Evolutionary conservation across 108 stramenopile species (phyloP), one percentile per base, ranked within the genome.

Genomic region (Cyclotella kingstonii): DNA sequence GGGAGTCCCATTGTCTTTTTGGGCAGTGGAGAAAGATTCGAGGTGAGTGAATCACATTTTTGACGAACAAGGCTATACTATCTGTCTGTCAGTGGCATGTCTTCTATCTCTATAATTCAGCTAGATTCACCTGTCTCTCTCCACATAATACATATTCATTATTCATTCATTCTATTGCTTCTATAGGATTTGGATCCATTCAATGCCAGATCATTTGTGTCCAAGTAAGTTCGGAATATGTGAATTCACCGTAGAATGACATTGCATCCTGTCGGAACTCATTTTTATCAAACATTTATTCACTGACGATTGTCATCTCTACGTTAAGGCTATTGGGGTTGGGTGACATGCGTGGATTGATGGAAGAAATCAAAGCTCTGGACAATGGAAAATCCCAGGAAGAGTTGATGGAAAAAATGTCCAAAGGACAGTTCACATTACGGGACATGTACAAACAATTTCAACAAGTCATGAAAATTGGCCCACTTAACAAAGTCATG

Each of bases 391-490:
- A 93, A 45, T 54, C 63, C 33, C 77, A 90, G 67, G 82, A 90
- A 50, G 87, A 87, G 59, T 54, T 94, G 36, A 79, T 86, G 83
- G 85, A 93, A 47, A 88, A 87, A 56, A 80, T 97, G 80, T 48
- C 65, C 54, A 93, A 94, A 81, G 96, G 96, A 50, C 69, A 96
- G 71, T 97, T 98, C 69, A 96, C 96, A 5, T 77, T 98, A 28
- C 73, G 97, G 11, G 96, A 98, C 73, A 83, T 98, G 86, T 96
- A 96, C 88, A 84, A 84, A 66, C 96, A 96, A 75, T 90, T 97
- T 40, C 73, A 93, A 68, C 71, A 79, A 8, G 84, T 96, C 27
- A 85, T 94, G 83, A 93, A 90, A 60, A 70, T 97, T 65, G 96
- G 97, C 12, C 84, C 93, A 18, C 58, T 99, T 49, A 71, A 78